A percentile compares a stretch with the other conserved stretches of the same genome.
phyloP scores from a whole-genome alignment of 2,329 filamentous ascomycete species.

The Truncatella angustata region DNA sequence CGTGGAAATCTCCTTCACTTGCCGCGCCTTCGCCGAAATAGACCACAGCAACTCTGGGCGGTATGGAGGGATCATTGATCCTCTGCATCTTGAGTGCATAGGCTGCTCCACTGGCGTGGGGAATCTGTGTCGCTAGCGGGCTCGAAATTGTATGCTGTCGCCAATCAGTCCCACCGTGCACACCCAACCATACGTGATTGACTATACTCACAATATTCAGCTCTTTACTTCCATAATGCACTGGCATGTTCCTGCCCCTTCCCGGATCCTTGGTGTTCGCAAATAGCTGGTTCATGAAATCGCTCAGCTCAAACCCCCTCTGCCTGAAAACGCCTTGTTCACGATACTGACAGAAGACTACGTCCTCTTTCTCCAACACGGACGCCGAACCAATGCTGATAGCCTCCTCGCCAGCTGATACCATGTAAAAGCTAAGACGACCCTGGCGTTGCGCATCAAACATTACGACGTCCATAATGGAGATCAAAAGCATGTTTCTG shows the following conservation, averaged over 20 bases:
- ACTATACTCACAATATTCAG: slow-evolving; percentile 70
- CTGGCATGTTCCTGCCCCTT: slow-evolving; percentile 90
- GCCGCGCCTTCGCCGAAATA: slow-evolving; percentile 93
- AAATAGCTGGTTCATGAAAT: slow-evolving; percentile 97
- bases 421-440: slow-evolving; percentile 96
- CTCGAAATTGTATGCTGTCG: slow-evolving; percentile 78
- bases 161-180: slow-evolving; percentile 13
- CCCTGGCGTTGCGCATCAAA: slow-evolving; percentile 96
- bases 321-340: slow-evolving; percentile 91
- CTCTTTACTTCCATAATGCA: slow-evolving; percentile 86
- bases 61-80: slow-evolving; percentile 65
- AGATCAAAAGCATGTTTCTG: slow-evolving; percentile 63
- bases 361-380: slow-evolving; percentile 78
- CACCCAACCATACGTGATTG: neutral
- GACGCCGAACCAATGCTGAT: slow-evolving; percentile 87
- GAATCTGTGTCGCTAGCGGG: slow-evolving; percentile 83
- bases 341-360: slow-evolving; percentile 91
- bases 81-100: slow-evolving; percentile 84
- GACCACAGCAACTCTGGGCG: slow-evolving; percentile 70
- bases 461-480: slow-evolving; percentile 96
- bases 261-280: slow-evolving; percentile 80
- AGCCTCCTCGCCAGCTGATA: slow-evolving; percentile 90
- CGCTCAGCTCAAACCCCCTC: slow-evolving; percentile 78
- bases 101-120: slow-evolving; percentile 82
- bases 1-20: slow-evolving; percentile 89